These are phyloP conservation scores for Wolfiporia cocos DNA, from an alignment of 1,284 basidiomycete genomes.

Conservation along the genomic window DNA sequence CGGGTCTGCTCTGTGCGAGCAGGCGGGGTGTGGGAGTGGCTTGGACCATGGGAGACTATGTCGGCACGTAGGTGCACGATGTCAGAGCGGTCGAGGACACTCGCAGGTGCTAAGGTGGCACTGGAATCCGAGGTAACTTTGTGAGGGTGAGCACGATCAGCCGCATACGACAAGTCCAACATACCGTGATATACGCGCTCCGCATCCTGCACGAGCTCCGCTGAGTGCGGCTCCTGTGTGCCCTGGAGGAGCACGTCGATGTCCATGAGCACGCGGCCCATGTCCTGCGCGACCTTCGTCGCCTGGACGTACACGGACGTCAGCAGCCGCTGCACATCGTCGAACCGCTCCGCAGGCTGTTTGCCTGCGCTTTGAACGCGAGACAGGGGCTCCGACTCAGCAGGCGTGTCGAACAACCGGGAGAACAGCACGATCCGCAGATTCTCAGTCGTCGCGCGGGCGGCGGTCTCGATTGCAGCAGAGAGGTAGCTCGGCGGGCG, in stretches of 20 bases:
- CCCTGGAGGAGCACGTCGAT: slow-evolving; percentile 61
- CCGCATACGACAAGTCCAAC: too few species aligned
- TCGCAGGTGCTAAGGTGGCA: slow-evolving; percentile 8
- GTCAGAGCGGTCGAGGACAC: slow-evolving; percentile 7
- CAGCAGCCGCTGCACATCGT: slow-evolving; percentile 58
- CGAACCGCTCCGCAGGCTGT: slow-evolving; percentile 46
- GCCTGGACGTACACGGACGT: slow-evolving; percentile 74
- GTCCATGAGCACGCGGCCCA: slow-evolving; percentile 60
- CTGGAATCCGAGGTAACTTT: background rate
- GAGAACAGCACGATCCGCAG: slow-evolving; percentile 62
- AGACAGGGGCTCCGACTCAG: slow-evolving; percentile 1
- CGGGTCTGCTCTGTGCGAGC: slow-evolving; percentile 14
- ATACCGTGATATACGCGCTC: slow-evolving; percentile 23
- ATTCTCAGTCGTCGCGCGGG: slow-evolving; percentile 36
- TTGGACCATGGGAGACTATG: slow-evolving; percentile 7
- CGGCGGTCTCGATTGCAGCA: slow-evolving; percentile 43
- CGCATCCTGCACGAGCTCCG: slow-evolving; percentile 25
- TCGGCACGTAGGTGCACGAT: slow-evolving; percentile 15
- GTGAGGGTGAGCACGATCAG: too few species aligned
- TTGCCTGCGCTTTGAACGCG: slow-evolving; percentile 11
- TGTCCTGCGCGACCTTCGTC: slow-evolving; percentile 59
- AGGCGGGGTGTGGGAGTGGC: slow-evolving; percentile 5
- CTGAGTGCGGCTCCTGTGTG: slow-evolving; percentile 35
- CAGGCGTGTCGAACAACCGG: slow-evolving; percentile 36
- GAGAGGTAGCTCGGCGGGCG: slow-evolving; percentile 47